Conservation (phyloP, 2,329 filamentous ascomycete genomes). For the Macroventuria anomochaeta region DNA sequence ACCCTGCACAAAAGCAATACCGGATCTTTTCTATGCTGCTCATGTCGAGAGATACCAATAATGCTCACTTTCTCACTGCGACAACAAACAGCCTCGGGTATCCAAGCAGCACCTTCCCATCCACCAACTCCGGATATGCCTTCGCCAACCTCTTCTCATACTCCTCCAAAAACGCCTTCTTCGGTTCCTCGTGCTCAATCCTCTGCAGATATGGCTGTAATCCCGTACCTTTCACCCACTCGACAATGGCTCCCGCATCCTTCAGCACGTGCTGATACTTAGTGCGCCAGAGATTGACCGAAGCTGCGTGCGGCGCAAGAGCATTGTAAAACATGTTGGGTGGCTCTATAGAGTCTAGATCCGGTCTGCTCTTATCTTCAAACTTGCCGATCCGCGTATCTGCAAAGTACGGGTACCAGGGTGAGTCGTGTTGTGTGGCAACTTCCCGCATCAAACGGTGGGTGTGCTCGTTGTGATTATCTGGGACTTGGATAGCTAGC, state of each 20-base stretch:
- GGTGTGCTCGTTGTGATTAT: constrained; percentile 59
- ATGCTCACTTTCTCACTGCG: constrained; percentile 35
- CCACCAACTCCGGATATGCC: constrained; percentile 54
- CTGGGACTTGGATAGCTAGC: constrained; percentile 62
- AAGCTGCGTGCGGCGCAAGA: constrained; percentile 46
- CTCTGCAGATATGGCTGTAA: constrained; percentile 62
- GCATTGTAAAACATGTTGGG: constrained; percentile 58
- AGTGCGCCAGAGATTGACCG: constrained; percentile 63
- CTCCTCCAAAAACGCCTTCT: constrained; percentile 53
- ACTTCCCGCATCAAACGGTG: constrained; percentile 60
- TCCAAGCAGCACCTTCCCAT: constrained; percentile 62
- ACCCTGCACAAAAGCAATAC: no score
- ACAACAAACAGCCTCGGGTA: constrained; percentile 66
- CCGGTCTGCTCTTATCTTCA: constrained; percentile 31
- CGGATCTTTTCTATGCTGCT: no score
- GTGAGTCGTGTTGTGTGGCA: constrained; percentile 25
- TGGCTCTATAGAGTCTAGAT: constrained; percentile 58
- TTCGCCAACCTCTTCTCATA: constrained; percentile 56
- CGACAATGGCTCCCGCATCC: constrained; percentile 59
- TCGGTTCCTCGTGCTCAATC: constrained; percentile 49
- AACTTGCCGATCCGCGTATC: constrained; percentile 26
- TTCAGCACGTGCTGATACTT: constrained; percentile 61
- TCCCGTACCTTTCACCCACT: constrained; percentile 66
- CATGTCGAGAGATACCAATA: not conserved
- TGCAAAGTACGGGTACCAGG: constrained; percentile 50